Conservation (phyloP, 192 early-diverging fungal genomes). For the Thamnidium elegans region DNA sequence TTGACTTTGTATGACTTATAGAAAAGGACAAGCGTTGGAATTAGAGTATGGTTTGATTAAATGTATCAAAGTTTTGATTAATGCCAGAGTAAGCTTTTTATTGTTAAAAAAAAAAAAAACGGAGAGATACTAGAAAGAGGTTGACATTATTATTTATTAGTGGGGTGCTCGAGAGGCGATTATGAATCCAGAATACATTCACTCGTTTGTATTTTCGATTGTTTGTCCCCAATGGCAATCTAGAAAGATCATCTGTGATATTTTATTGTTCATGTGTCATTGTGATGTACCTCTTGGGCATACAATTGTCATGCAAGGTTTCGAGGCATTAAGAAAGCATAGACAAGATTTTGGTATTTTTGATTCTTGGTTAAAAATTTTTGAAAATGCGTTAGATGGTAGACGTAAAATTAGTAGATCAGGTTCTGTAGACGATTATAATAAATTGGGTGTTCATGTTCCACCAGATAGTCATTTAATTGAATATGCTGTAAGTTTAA, state of each 20-base stretch:
- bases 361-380: constrained; percentile 71
- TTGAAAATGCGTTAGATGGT: constrained; percentile 71
- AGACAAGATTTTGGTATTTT: constrained; percentile 57
- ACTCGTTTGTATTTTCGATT: constrained; percentile 71
- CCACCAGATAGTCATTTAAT: constrained; percentile 68
- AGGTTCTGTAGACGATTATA: constrained; percentile 65
- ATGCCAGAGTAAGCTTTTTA: constrained; percentile 44
- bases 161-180: constrained; percentile 75
- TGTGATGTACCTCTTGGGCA: constrained; percentile 71
- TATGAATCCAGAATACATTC: constrained; percentile 64
- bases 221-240: constrained; percentile 70
- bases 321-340: constrained; percentile 71
- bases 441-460: constrained; percentile 51
- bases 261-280: constrained; percentile 74
- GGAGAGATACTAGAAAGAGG: background rate
- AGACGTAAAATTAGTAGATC: constrained; percentile 69
- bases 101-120: no score
- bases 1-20: constrained; percentile 6
- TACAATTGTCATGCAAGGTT: constrained; percentile 65
- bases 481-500: constrained; percentile 61
- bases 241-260: constrained; percentile 67
- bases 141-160: constrained; percentile 20
- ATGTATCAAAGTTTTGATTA: constrained; percentile 73
- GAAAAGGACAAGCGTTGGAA: constrained; percentile 63
- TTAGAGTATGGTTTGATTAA: constrained; percentile 78